Evolutionary conservation across 2,329 filamentous ascomycete species (phyloP).

Genomic region (Fusarium papillatum): DNA sequence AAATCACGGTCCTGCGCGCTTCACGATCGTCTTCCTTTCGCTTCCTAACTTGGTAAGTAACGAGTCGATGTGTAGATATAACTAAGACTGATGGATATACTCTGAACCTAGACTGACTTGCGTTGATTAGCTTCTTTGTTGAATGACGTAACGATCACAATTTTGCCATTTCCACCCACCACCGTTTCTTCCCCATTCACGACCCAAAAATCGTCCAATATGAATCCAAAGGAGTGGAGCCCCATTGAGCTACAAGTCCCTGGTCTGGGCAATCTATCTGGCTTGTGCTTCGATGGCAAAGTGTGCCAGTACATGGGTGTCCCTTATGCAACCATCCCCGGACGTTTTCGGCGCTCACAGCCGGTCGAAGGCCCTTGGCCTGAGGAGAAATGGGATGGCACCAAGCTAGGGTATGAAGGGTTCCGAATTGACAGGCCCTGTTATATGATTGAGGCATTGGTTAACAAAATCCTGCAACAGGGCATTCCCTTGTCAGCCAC

Average conservation of each 20-base stretch:
- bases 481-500: slow-evolving; percentile 17
- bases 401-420: slow-evolving; percentile 48
- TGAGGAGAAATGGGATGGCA: not conserved
- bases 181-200: not conserved
- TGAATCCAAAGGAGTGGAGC: not conserved
- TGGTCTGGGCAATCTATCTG: not conserved
- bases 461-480: not conserved
- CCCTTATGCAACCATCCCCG: slow-evolving; percentile 12
- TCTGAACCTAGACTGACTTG: not conserved
- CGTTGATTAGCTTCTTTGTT: not conserved
- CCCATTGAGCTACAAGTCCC: not conserved
- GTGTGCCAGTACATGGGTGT: slow-evolving; percentile 17
- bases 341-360: slow-evolving; percentile 7
- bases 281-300: slow-evolving; percentile 9
- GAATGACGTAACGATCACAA: not conserved
- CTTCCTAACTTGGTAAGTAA: not conserved
- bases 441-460: not conserved
- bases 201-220: not conserved
- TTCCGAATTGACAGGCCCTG: not conserved
- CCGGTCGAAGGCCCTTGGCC: not conserved
- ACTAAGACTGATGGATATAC: not conserved
- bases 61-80: not conserved
- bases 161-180: not conserved
- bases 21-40: not conserved
- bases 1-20: not conserved